Conservation (phyloP, 164 flowering plant species). For the Magnolia changhungtana region DNA sequence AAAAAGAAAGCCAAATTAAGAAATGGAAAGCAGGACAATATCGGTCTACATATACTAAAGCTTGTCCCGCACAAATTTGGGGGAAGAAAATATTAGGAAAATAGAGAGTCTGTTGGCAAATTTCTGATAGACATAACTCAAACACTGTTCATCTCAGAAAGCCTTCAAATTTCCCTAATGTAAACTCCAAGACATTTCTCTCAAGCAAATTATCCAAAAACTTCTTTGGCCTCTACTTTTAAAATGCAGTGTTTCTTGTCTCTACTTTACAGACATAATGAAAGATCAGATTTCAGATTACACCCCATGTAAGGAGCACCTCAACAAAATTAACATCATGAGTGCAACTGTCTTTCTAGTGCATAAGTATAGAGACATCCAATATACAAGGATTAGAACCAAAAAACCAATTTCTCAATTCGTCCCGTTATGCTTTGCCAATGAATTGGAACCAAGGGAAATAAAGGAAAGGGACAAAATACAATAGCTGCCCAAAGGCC, state of each 20-base stretch:
- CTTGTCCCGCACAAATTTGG: too few relatives aligned
- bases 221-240: not conserved
- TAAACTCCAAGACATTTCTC: not conserved
- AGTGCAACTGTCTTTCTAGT: too few relatives aligned
- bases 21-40: too few relatives aligned
- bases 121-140: not conserved
- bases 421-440: not conserved
- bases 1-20: too few relatives aligned
- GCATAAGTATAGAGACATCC: too few relatives aligned
- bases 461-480: not conserved
- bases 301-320: not conserved
- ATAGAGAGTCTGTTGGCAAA: too few relatives aligned
- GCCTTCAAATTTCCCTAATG: not conserved
- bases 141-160: not conserved
- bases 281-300: not conserved
- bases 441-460: not conserved
- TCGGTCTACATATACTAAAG: too few relatives aligned
- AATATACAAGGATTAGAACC: too few relatives aligned
- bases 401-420: not conserved
- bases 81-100: too few relatives aligned
- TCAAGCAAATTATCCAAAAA: too few relatives aligned
- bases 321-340: too few relatives aligned
- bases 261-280: too few relatives aligned
- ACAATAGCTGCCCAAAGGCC: not conserved
- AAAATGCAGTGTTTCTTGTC: not conserved